Percentiles rank a stretch among this genome's conserved stretches.
These are phyloP conservation scores for Cladosporium sp. DNA, from an alignment of 2,329 filamentous ascomycete genomes.

Conservation along the genomic window DNA sequence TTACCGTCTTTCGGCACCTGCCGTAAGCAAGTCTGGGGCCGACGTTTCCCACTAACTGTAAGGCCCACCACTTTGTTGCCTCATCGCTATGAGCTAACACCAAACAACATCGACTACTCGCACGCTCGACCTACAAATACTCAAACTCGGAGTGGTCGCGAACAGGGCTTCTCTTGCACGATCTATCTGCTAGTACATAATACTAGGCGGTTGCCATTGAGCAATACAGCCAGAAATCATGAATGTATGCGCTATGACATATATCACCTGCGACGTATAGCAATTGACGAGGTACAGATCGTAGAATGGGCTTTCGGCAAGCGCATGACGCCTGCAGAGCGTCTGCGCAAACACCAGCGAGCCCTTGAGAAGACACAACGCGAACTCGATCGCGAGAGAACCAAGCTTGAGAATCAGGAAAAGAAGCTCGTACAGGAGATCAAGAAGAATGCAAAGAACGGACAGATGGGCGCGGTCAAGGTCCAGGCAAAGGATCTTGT, in stretches of 20 bases:
- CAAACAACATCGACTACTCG: neutral
- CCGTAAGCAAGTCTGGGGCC: neutral
- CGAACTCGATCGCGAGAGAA: slow-evolving; percentile 88
- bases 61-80: neutral
- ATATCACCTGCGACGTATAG: neutral
- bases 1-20: neutral
- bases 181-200: neutral
- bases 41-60: neutral
- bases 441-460: slow-evolving; percentile 97
- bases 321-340: slow-evolving; percentile 94
- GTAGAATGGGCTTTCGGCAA: slow-evolving; percentile 99
- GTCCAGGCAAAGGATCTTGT: slow-evolving; percentile 98
- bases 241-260: slow-evolving; percentile 49
- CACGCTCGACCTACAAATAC: neutral
- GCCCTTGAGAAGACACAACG: slow-evolving; percentile 96
- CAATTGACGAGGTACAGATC: slow-evolving; percentile 54
- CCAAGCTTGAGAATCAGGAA: slow-evolving; percentile 97
- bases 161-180: neutral
- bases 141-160: neutral
- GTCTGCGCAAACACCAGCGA: slow-evolving; percentile 88
- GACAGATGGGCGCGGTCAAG: slow-evolving; percentile 96
- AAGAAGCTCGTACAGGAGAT: slow-evolving; percentile 95
- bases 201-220: neutral
- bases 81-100: neutral
- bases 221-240: slow-evolving; percentile 35